Base-by-base conservation (phyloP, 1,284 basidiomycete species). In the Baeospora myosura region DNA sequence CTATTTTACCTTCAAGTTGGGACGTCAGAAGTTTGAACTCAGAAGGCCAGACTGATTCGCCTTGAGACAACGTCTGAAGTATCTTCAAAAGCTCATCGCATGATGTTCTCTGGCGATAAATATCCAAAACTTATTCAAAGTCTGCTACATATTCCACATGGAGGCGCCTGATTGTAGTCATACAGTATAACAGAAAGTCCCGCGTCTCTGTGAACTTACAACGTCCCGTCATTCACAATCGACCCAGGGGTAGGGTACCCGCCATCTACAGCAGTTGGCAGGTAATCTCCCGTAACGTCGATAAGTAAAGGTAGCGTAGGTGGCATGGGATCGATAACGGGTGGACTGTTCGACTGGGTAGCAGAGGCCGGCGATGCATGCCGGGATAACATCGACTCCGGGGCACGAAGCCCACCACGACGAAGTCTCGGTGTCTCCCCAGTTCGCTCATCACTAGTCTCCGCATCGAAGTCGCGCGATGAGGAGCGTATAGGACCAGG, bases 341-440 rank as follows among this genome's bases (percentile, higher is more conserved):
- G 26, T 8, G 14, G 14, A 8, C 26, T 28, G 8, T 8, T 28
- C n/a, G 26, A 14, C n/a, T n/a, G 26, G 10, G 16, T 17, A 10
- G 32, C 7, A 8, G 8, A 20, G 3, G 21, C 40, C 29, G 69
- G 64, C 17, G 72, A 69, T 22, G 62, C 56, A 48, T 66, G 65
- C n/a, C 69, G 65, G 21, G 70, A 60, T 4, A 75, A 51, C 46
- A 80, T 56, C 1, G 71, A 69, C 52, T 83, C 81, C 0, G 78
- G 76, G 3, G 76, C 71, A 12, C 72, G 69, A 6, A 81, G 50
- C 1, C 77, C 74, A 18, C 78, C 77, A 4, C 78, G 71, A 41
- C 80, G 72, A 31, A 81, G 58, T 38, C 78, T 68, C 11, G 76
- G 76, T 10, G 54, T 50, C 40, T 56, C 46, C 40, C 42, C 44